Evolutionary conservation across 768 basidiomycete species (phyloP), one percentile per base, ranked within the genome.

Genomic region (Pulveroboletus sp.): DNA sequence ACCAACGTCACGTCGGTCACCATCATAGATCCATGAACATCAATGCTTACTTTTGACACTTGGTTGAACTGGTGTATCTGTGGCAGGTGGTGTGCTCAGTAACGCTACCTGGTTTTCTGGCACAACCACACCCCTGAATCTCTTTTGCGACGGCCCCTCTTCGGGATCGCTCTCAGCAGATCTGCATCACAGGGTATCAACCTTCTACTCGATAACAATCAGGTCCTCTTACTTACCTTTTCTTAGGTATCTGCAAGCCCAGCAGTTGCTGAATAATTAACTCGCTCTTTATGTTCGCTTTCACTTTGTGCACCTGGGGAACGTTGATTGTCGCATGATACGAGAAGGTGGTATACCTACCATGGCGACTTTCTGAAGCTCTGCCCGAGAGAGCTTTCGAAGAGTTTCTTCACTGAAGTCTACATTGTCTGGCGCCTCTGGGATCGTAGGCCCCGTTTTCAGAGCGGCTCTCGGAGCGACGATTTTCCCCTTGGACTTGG

Each of bases 341-440:
- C 38, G 7, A 40, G 14, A 38, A 17, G 10, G 10, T 14, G 11
- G 34, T 21, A 35, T 20, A 16, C 49, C 10, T 46, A 61, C 66
- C 61, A 42, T 61, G 4, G 64, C 59, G 1, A 64, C 37, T 31
- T 66, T 64, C 46, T 66, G 64, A 20, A 66, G 56, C 27, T 53
- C 36, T 1, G 47, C 45, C 6, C 67, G 62, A 42, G 66, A 24
- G 13, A 66, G 52, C 25, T 55, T 57, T 41, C 51, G 59, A 25
- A 66, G 66, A 23, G 49, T 20, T 33, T 2, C 47, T 39, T 61
- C 57, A 25, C 40, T 53, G 35, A 59, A 31, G 8, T 47, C 21
- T 6, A 12, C n/a, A 9, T 41, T 36, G 3, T 43, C 35, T 21
- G 36, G 35, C 4, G 41, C 32, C 19, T 35, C 20, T 16, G 50